These are phyloP conservation scores for Helotiales sp. DNA, from an alignment of 2,329 filamentous ascomycete species.

Conservation along the genomic window DNA sequence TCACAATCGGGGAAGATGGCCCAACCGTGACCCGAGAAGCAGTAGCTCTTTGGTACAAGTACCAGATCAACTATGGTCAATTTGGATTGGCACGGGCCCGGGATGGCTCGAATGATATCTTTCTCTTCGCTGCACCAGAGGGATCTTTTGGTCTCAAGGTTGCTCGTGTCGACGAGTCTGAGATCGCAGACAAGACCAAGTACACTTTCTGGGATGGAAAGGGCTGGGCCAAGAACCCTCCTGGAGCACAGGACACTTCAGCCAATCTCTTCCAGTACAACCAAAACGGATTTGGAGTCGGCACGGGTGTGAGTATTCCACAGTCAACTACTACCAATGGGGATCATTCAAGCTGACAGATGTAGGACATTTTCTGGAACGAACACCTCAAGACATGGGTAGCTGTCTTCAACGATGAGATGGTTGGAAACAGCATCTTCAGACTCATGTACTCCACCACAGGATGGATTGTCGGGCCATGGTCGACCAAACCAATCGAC, in stretches of 20 bases:
- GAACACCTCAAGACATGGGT: conserved; percentile 5
- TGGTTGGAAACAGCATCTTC: conserved; percentile 2
- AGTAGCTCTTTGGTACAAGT: conserved; percentile 3
- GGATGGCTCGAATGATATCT: conserved; percentile 13
- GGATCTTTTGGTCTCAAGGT: conserved; percentile 6
- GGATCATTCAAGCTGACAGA: not conserved
- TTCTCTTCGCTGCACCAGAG: conserved; percentile 7
- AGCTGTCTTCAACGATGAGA: conserved; percentile 6
- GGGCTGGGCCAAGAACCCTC: conserved; percentile 2
- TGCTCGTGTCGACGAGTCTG: conserved; percentile 7
- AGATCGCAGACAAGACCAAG: conserved; percentile 11
- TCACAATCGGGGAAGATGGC: not conserved
- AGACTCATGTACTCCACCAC: conserved; percentile 11
- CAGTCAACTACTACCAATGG: not conserved
- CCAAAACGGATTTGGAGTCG: not conserved
- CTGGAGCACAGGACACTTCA: not conserved
- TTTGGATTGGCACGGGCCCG: conserved; percentile 11
- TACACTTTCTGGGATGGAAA: conserved; percentile 14
- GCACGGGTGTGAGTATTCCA: conserved; percentile 2
- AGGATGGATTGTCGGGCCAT: not conserved
- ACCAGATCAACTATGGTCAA: conserved; percentile 6
- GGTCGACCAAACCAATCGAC: conserved; percentile 4
- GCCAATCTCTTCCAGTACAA: conserved; percentile 13
- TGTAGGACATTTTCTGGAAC: conserved; percentile 6
- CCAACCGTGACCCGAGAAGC: not conserved